Evolutionary conservation across 495 filamentous ascomycete species (phyloP).

Genomic region (Ramalina intermedia): DNA sequence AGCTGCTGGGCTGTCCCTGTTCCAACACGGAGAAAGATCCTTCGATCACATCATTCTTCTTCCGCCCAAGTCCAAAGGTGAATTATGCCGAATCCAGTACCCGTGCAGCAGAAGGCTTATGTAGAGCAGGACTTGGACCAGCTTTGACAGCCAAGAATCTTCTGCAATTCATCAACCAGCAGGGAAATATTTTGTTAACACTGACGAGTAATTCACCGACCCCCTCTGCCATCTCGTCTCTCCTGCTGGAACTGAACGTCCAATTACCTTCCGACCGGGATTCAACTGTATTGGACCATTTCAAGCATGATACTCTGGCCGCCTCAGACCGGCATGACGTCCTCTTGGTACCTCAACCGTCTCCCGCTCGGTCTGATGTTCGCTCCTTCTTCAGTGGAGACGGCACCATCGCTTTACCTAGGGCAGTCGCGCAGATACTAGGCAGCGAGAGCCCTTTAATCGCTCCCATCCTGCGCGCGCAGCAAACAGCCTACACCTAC

Average conservation of each 20-base stretch:
- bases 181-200: slow-evolving; percentile 85
- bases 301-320: slow-evolving; percentile 71
- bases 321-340: slow-evolving; percentile 79
- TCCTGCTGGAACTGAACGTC: slow-evolving; percentile 85
- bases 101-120: slow-evolving; percentile 19
- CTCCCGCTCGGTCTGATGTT: slow-evolving; percentile 46
- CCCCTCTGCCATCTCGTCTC: slow-evolving; percentile 64
- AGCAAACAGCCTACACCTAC: slow-evolving; percentile 77
- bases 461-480: slow-evolving; percentile 66
- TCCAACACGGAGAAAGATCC: slow-evolving; percentile 70
- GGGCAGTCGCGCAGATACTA: slow-evolving; percentile 63
- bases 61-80: slow-evolving; percentile 79
- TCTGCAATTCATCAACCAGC: slow-evolving; percentile 77
- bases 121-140: slow-evolving; percentile 60
- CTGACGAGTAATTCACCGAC: slow-evolving; percentile 61
- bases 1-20: slow-evolving; percentile 64
- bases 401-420: slow-evolving; percentile 64
- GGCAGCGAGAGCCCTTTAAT: slow-evolving; percentile 61
- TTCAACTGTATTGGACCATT: slow-evolving; percentile 80
- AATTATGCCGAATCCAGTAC: slow-evolving; percentile 7
- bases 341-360: slow-evolving; percentile 55
- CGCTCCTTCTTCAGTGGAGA: slow-evolving; percentile 67
- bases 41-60: slow-evolving; percentile 87
- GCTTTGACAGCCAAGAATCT: slow-evolving; percentile 72
- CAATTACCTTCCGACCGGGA: slow-evolving; percentile 74